Base-by-base conservation (phyloP, 1,139 yeast genomes). In the Meyerozyma elateridarum region DNA sequence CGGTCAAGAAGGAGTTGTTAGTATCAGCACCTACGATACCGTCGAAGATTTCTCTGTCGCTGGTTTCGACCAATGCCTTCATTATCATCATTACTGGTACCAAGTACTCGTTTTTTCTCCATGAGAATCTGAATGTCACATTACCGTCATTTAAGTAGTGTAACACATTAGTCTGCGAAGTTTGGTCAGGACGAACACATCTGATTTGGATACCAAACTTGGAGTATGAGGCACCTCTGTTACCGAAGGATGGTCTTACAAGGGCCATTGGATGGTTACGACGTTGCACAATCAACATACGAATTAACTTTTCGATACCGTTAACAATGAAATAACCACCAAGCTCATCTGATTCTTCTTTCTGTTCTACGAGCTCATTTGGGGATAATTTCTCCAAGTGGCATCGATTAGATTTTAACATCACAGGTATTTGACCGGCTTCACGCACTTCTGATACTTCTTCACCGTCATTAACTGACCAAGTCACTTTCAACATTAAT, bases 221-320 rank as follows among this genome's bases (percentile, higher is more conserved):
- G 31, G 96, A 70, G 63, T 93, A 91, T 6, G 88, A 63, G 9
- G 91, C 83, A 48, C 98, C 99, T 70, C 98, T 82, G 63, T 88
- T 88, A 33, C 82, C 82, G 54, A 91, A 91, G 12, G 95, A 84
- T 20, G 96, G 94, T 65, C 99, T 87, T 39, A 88, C 81, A 48
- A 91, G 79, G 7, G 97, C 97, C 96, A 91, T 87, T 14, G 97
- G 95, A 55, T 88, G 97, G 59, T 93, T 91, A 60, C 98, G 76
- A 61, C 97, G 82, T 64, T 91, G 98, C 14, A 91, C 96, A 67
- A 91, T 88, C 59, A 93, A 76, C 97, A 91, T 87, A 64, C 98
- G 85, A 50, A 91, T 79, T 49, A 91, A 70, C 61, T 91, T 93
- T 59, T 91, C 99, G 48, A 89, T 88, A 68, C 98, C 99, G 55